Conservation (phyloP, 2,329 filamentous ascomycete species). For the Colletotrichum gloeosporioides region DNA sequence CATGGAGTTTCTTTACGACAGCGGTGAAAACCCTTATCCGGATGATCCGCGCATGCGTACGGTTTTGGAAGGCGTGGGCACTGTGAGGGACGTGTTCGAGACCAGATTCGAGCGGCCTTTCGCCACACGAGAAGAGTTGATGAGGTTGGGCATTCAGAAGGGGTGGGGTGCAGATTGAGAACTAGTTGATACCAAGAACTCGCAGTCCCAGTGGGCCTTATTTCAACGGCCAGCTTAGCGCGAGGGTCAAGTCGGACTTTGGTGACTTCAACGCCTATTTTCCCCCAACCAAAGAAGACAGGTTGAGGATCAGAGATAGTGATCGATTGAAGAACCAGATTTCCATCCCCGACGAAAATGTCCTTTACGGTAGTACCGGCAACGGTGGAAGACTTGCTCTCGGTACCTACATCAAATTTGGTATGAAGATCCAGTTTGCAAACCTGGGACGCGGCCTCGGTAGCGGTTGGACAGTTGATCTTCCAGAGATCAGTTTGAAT, state of each 20-base stretch:
- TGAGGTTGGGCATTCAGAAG: background rate
- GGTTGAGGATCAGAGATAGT: background rate
- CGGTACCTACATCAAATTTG: background rate
- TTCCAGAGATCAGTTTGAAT: background rate
- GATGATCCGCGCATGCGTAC: background rate
- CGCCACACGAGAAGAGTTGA: background rate
- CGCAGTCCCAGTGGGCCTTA: background rate
- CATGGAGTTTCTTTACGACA: conserved; percentile 26
- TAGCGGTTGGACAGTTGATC: background rate
- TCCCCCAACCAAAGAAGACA: background rate
- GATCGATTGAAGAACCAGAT: background rate
- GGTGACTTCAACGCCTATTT: background rate
- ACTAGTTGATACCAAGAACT: background rate
- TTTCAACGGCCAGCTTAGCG: background rate
- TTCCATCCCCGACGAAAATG: background rate
- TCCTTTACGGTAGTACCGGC: background rate
- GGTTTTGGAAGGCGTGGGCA: background rate
- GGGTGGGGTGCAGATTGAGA: background rate
- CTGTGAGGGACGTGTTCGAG: background rate
- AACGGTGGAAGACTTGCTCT: background rate
- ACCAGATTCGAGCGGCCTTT: background rate
- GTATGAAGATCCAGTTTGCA: background rate
- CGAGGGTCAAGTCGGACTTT: background rate
- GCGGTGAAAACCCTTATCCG: conserved; percentile 26
- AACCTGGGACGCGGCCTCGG: background rate